These are phyloP conservation scores for Diaporthe ampelina DNA, from an alignment of 2,329 filamentous ascomycete species.

Conservation along the genomic window DNA sequence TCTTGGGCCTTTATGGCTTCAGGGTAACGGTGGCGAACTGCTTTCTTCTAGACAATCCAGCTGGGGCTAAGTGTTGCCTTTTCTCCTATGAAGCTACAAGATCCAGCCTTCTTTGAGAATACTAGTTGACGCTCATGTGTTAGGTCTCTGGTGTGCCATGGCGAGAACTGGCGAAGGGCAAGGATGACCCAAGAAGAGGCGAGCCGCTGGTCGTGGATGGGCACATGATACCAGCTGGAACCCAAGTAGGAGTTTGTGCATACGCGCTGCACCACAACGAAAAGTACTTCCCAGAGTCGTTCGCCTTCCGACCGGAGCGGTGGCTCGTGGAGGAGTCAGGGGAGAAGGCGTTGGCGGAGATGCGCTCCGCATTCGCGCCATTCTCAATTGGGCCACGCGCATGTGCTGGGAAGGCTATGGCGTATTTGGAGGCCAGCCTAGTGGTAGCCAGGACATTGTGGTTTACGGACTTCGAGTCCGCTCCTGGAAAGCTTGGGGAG, in stretches of 20 bases:
- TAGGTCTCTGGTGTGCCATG: conserved; percentile 14
- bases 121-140: neutral
- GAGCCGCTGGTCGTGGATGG: conserved; percentile 26
- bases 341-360: conserved; percentile 46
- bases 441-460: conserved; percentile 30
- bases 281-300: conserved; percentile 56
- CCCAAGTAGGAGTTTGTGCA: conserved; percentile 54
- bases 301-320: conserved; percentile 57
- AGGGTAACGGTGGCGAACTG: too few relatives aligned
- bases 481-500: neutral
- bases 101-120: too few relatives aligned
- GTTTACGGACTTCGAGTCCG: conserved; percentile 26
- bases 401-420: conserved; percentile 26
- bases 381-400: conserved; percentile 11
- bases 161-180: conserved; percentile 10
- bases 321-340: conserved; percentile 51
- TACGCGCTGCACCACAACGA: conserved; percentile 59
- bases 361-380: neutral
- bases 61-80: too few relatives aligned
- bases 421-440: conserved; percentile 21
- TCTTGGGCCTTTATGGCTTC: too few relatives aligned
- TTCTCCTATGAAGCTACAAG: too few relatives aligned
- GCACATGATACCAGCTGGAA: conserved; percentile 30
- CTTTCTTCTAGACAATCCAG: too few relatives aligned
- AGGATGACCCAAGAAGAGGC: neutral